Evolutionary conservation across 495 filamentous ascomycete species (phyloP), one percentile per base, ranked within the genome.

Genomic region (Daldinia vernicosa): DNA sequence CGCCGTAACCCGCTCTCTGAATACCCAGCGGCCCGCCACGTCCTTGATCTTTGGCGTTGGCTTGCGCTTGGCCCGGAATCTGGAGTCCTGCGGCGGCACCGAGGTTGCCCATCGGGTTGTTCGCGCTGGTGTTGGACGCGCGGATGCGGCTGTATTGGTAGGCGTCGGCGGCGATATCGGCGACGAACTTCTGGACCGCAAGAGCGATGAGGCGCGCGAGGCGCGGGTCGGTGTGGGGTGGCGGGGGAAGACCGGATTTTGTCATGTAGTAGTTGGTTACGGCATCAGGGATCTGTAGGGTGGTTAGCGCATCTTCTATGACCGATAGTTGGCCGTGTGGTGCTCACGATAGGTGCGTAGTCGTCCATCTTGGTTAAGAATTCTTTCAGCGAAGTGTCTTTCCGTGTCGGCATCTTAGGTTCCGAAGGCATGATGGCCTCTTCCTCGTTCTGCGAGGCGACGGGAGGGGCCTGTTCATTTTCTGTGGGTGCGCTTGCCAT

Each of bases 231-330:
- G 94, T 97, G 74, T 91, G 87, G 19, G 92, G 92, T 19, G 93
- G 91, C 4, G 95, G 94, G 17, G 94, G 93, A 9, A 98, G 91
- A 60, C 95, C 95, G 75, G 93, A 93, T 72, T 95, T 90, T 15
- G 94, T 95, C 80, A 98, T 93, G 85, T 98, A 98, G 86, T 98
- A 97, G 75, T 95, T 90, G 72, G 94, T 98, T 32, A 99, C 95
- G 11, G 95, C 95, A 80, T 99, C 95, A 53, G 95, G 95, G 70
- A 99, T 98, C 95, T 98, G 75, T 19, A 47, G 53, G 50, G 26
- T 57, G 11, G 47, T 64, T 37, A 69, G 70, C 45, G 61, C 33
- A 22, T 60, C 12, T 50, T 11, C 43, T 26, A 35, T 17, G 7
- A 14, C 17, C 27, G 1, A 33, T 12, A 53, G n/a, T 15, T 8